Conservation (phyloP, 2,329 filamentous ascomycete genomes). For the Fusarium tjaetaba region DNA sequence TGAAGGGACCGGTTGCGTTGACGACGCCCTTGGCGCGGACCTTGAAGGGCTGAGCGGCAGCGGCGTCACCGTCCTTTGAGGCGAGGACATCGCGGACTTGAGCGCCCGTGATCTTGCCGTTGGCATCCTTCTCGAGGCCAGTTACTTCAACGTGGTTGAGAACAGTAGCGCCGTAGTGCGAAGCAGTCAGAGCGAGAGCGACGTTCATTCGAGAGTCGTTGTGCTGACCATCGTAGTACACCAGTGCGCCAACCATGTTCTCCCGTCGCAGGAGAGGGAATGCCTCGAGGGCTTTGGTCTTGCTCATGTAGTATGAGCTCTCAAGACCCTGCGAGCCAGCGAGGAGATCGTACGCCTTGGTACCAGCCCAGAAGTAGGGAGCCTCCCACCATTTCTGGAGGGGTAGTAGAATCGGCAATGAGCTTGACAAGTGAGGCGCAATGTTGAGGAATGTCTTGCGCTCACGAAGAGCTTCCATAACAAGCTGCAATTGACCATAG, state of each 20-base stretch:
- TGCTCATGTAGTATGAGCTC: constrained; percentile 83
- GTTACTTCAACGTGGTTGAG: constrained; percentile 87
- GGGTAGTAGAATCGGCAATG: constrained; percentile 85
- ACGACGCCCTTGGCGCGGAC: constrained; percentile 83
- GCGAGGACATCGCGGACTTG: constrained; percentile 66
- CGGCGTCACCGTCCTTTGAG: constrained; percentile 66
- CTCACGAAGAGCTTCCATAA: constrained; percentile 84
- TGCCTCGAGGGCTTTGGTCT: constrained; percentile 78
- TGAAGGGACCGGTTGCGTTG: constrained; percentile 86
- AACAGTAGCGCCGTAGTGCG: constrained; percentile 81
- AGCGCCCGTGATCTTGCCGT: constrained; percentile 76
- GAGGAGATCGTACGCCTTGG: constrained; percentile 83
- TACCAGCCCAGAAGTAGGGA: constrained; percentile 76
- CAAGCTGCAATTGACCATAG: constrained; percentile 82
- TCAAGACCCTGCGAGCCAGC: constrained; percentile 85
- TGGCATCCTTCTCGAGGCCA: constrained; percentile 74
- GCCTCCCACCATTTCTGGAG: constrained; percentile 86
- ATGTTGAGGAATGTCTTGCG: constrained; percentile 86
- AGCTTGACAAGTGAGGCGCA: constrained; percentile 81
- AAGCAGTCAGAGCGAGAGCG: constrained; percentile 81
- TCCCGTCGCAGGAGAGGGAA: constrained; percentile 83
- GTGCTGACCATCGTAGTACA: constrained; percentile 89
- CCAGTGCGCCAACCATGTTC: constrained; percentile 78
- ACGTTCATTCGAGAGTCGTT: constrained; percentile 92
- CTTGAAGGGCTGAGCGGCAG: constrained; percentile 64